Evolutionary conservation across 345 rosid species (phyloP).

Genomic region (Rhizophora apiculata): DNA sequence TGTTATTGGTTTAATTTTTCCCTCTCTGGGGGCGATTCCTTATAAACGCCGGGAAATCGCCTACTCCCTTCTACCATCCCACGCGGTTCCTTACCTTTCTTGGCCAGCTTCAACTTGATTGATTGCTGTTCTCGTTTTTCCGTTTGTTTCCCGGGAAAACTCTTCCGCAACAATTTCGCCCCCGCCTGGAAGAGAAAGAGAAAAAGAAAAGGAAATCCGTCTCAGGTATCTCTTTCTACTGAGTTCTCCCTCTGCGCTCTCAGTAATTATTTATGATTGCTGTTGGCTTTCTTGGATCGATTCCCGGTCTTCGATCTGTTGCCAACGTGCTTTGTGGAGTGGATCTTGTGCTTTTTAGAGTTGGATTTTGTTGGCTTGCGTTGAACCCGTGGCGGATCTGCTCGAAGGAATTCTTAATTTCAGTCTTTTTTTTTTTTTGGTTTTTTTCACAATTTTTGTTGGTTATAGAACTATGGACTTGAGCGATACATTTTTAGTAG

Average conservation of each 20-base stretch:
- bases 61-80: too few relatives aligned
- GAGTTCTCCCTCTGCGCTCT: background rate
- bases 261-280: too few relatives aligned
- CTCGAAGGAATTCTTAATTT: background rate
- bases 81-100: background rate
- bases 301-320: slow-evolving; percentile 4
- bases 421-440: background rate
- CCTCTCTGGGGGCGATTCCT: too few relatives aligned
- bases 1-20: too few relatives aligned
- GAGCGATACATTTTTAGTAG: background rate
- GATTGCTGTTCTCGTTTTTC: background rate
- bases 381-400: slow-evolving; percentile 23
- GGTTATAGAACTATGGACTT: background rate
- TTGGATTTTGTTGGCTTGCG: slow-evolving; percentile 5
- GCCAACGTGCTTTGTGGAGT: background rate
- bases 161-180: background rate
- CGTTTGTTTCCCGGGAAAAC: slow-evolving; percentile 13
- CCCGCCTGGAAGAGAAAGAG: background rate
- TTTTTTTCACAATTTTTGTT: background rate
- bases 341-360: background rate
- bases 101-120: background rate
- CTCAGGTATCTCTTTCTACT: background rate
- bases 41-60: too few relatives aligned
- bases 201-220: background rate
- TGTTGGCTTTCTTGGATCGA: background rate